phyloP scores from a whole-genome alignment of 495 filamentous ascomycete genomes.

The Chaetomium cochliodes region DNA sequence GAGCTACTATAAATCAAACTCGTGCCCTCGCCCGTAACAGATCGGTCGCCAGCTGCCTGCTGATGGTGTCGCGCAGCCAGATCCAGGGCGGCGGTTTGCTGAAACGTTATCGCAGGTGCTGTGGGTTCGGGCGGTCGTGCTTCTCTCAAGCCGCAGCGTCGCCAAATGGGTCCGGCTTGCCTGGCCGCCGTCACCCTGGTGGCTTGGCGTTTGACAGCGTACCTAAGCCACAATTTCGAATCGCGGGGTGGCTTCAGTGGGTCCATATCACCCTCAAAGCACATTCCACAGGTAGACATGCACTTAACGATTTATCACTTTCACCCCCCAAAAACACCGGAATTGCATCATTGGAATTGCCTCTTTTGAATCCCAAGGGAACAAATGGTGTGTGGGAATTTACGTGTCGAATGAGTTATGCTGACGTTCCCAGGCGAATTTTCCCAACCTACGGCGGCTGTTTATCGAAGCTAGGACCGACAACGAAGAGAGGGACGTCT shows the following conservation, averaged over 20 bases:
- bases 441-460: constrained; percentile 91
- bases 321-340: background rate
- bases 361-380: background rate
- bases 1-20: background rate
- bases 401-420: background rate
- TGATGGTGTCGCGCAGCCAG: background rate
- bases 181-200: constrained; percentile 18
- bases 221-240: constrained; percentile 25
- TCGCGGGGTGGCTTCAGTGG: constrained; percentile 3
- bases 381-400: background rate
- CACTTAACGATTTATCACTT: background rate
- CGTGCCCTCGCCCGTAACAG: constrained; percentile 3
- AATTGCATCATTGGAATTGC: background rate
- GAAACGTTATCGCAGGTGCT: constrained; percentile 21
- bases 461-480: constrained; percentile 95
- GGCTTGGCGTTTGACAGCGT: constrained; percentile 22
- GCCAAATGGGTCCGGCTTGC: constrained; percentile 16
- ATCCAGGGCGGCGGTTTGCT: background rate
- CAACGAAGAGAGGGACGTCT: constrained; percentile 91
- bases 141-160: background rate
- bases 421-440: constrained; percentile 60
- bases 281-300: too few relatives aligned
- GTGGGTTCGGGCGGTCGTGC: constrained; percentile 1
- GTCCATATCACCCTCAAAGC: background rate
- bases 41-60: background rate